These are phyloP conservation scores for Rheum nobile DNA, from an alignment of 148 eudicot species.

Conservation along the genomic window DNA sequence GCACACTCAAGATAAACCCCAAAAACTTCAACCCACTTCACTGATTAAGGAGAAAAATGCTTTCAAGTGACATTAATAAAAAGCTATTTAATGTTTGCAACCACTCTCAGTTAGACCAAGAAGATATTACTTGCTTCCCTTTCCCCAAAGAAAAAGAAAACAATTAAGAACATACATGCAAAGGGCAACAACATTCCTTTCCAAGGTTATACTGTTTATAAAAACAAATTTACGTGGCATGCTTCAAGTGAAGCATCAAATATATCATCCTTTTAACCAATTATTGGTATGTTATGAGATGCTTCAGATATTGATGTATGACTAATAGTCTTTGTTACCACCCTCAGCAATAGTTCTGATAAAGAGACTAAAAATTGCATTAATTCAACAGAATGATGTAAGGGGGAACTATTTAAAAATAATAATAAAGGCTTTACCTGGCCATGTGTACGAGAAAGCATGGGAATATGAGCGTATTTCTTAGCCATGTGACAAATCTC, in stretches of 20 bases:
- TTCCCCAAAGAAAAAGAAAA: not conserved
- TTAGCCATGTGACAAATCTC: conserved; percentile 53
- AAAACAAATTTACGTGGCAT: not conserved
- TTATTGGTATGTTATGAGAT: not conserved
- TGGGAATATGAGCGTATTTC: conserved; percentile 52
- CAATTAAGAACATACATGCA: not conserved
- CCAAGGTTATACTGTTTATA: too few relatives aligned
- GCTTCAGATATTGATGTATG: not conserved
- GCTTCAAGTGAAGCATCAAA: not conserved
- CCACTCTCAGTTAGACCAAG: not conserved
- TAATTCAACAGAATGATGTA: not conserved
- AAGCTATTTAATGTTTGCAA: not conserved
- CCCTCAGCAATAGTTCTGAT: not conserved
- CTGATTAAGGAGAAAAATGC: not conserved
- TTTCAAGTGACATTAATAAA: not conserved
- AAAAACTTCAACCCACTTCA: not conserved
- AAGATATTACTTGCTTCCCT: not conserved
- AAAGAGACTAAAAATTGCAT: not conserved
- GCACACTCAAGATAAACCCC: not conserved
- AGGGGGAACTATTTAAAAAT: not conserved
- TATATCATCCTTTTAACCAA: too few relatives aligned
- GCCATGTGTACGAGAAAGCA: conserved; percentile 98
- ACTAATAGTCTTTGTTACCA: not conserved
- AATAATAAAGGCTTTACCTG: conserved; percentile 38
- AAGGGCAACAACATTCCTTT: not conserved